Percentiles rank a stretch among this genome's conserved stretches.
These are phyloP conservation scores for Leccinum solheimii DNA, from an alignment of 1,284 basidiomycete species.

Conservation along the genomic window DNA sequence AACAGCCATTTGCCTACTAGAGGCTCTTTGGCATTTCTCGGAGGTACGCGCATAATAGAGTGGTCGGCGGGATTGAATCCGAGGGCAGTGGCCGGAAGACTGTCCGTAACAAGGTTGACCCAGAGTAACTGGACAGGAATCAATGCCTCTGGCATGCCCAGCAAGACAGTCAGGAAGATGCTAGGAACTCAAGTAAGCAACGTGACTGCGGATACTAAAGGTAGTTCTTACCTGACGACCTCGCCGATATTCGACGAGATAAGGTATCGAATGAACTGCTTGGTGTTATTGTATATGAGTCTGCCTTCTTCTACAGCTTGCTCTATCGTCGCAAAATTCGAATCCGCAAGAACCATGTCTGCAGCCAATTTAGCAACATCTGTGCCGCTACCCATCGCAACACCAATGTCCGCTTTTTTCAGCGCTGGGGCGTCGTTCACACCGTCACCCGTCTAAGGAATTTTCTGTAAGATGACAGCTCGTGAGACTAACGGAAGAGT, in stretches of 20 bases:
- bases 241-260: constrained; percentile 99
- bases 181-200: constrained; percentile 37
- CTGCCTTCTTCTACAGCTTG: constrained; percentile 96
- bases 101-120: constrained; percentile 96
- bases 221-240: constrained; percentile 71
- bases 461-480: constrained; percentile 12
- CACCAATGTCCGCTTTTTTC: constrained; percentile 97
- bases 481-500: constrained; percentile 13
- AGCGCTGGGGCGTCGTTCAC: constrained; percentile 97
- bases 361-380: constrained; percentile 98
- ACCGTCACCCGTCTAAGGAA: constrained; percentile 80
- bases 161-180: constrained; percentile 95
- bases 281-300: constrained; percentile 98
- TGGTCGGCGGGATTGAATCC: constrained; percentile 98
- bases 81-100: constrained; percentile 95
- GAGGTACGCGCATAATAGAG: constrained; percentile 93
- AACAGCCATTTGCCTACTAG: constrained; percentile 94
- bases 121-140: constrained; percentile 98
- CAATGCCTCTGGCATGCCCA: constrained; percentile 98
- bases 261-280: constrained; percentile 94
- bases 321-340: constrained; percentile 91
- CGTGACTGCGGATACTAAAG: background rate
- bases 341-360: constrained; percentile 93
- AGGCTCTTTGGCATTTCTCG: constrained; percentile 85
- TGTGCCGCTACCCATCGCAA: constrained; percentile 98